phyloP scores from a whole-genome alignment of 305 asterid genomes.

The Rubia balearica region DNA sequence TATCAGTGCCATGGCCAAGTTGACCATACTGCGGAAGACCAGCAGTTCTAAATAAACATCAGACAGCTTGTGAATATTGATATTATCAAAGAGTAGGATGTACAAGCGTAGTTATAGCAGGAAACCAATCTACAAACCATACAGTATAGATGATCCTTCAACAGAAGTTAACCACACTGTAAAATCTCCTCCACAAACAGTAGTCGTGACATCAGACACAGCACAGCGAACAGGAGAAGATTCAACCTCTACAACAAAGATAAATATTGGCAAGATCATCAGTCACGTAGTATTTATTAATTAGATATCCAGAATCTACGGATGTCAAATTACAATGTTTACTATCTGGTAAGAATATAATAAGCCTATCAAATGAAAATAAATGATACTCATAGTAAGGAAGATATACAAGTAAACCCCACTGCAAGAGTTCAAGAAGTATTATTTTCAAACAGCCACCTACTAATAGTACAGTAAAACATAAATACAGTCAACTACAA shows the following conservation, averaged over 20 bases:
- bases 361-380: not conserved
- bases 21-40: slow-evolving; percentile 98
- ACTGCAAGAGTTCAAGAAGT: no score
- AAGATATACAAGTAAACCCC: not conserved
- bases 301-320: not conserved
- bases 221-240: slow-evolving; percentile 67
- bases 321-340: not conserved
- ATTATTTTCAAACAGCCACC: not conserved
- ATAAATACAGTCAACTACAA: not conserved
- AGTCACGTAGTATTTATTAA: not conserved
- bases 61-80: slow-evolving; percentile 17
- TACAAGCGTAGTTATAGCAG: not conserved
- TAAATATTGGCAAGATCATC: slow-evolving; percentile 15
- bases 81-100: slow-evolving; percentile 14
- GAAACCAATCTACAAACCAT: slow-evolving; percentile 39
- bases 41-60: slow-evolving; percentile 51
- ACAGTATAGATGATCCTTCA: slow-evolving; percentile 93
- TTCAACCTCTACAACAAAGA: slow-evolving; percentile 61
- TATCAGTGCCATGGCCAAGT: slow-evolving; percentile 92
- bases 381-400: not conserved
- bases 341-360: not conserved
- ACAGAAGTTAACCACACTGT: slow-evolving; percentile 85
- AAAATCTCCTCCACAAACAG: slow-evolving; percentile 88
- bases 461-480: not conserved
- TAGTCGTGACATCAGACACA: slow-evolving; percentile 51